These are phyloP conservation scores for Magnusiomyces tetraspermus DNA, from an alignment of 1,139 yeast genomes.

Conservation along the genomic window DNA sequence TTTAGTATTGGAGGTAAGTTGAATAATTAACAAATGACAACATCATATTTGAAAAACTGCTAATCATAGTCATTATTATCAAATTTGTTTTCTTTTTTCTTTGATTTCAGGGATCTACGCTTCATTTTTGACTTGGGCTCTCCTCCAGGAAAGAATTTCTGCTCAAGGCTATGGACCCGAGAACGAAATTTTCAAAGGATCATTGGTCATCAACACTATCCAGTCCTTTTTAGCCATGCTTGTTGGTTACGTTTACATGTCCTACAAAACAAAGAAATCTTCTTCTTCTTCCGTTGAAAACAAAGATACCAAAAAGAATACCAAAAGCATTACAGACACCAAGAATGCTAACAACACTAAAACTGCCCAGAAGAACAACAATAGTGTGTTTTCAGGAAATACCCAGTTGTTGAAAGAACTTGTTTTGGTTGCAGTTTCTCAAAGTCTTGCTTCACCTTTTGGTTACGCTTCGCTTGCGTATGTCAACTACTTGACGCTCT, in stretches of 20 bases:
- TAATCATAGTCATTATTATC: too few species aligned
- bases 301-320: background rate
- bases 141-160: slow-evolving; percentile 79
- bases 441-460: slow-evolving; percentile 72
- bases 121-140: slow-evolving; percentile 84
- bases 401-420: slow-evolving; percentile 36
- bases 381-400: slow-evolving; percentile 4
- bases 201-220: slow-evolving; percentile 60
- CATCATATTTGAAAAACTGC: too few species aligned
- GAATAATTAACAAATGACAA: too few species aligned
- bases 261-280: slow-evolving; percentile 28
- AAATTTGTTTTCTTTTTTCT: too few species aligned
- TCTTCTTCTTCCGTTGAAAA: too few species aligned
- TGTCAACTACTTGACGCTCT: slow-evolving; percentile 75
- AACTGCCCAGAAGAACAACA: too few species aligned
- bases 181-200: slow-evolving; percentile 54
- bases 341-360: too few species aligned
- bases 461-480: slow-evolving; percentile 68
- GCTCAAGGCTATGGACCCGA: slow-evolving; percentile 66
- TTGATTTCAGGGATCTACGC: slow-evolving; percentile 44
- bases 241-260: slow-evolving; percentile 55
- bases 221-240: slow-evolving; percentile 68
- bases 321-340: background rate
- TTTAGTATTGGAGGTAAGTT: slow-evolving; percentile 1
- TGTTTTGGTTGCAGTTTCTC: slow-evolving; percentile 60